phyloP scores from a whole-genome alignment of 2,329 filamentous ascomycete species.

The Thielaviopsis populi region DNA sequence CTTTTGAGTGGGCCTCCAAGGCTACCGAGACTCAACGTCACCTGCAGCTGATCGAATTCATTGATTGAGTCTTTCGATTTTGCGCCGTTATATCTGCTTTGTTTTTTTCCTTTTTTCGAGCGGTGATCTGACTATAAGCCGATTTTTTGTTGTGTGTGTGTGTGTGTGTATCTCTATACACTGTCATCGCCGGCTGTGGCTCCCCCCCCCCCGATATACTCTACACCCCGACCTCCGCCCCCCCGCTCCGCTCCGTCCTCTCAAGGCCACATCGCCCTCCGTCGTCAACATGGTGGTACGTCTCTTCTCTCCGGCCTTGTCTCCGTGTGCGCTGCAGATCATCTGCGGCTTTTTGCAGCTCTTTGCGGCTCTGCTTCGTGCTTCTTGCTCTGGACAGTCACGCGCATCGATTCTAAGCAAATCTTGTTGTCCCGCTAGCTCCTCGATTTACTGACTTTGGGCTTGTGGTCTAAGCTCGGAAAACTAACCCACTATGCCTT shows the following conservation, averaged over 20 bases:
- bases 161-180: no score
- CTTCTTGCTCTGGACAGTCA: not conserved
- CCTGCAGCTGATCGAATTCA: not conserved
- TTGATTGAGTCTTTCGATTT: no score
- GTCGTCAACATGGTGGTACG: slow-evolving; percentile 25
- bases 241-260: not conserved
- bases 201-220: no score
- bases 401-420: not conserved
- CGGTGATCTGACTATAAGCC: not conserved
- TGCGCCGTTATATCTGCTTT: not conserved
- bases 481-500: slow-evolving; percentile 89
- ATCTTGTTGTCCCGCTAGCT: slow-evolving; percentile 29
- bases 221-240: not conserved
- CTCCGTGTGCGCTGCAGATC: no score
- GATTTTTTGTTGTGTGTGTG: no score
- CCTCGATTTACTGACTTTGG: slow-evolving; percentile 54
- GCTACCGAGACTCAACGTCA: not conserved
- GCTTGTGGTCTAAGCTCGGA: slow-evolving; percentile 67
- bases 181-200: not conserved
- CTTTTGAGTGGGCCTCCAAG: not conserved
- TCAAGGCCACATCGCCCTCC: not conserved
- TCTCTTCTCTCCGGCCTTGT: slow-evolving; percentile 12
- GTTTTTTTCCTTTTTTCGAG: no score
- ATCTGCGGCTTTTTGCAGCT: no score
- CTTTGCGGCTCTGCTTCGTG: not conserved